Base-by-base conservation (phyloP, 208 protist genomes). In the Acanthamoeba royreba region DNA sequence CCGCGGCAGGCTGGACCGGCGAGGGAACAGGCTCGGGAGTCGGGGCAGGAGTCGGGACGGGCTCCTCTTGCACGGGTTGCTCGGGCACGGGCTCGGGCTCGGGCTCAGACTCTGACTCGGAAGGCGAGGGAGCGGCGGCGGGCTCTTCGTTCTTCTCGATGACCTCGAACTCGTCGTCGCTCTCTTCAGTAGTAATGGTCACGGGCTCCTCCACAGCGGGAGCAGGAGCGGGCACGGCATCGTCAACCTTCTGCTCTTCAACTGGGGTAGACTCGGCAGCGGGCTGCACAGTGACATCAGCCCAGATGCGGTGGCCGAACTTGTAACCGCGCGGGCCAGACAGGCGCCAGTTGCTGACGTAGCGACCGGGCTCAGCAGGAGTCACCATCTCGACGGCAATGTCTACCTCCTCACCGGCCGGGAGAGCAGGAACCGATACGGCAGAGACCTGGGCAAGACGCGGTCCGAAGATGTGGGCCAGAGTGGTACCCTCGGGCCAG, bases 401-500 rank as follows among this genome's bases (percentile, higher is more conserved):
- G 53, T 91, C 85, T n/a, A 25, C 55, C 55, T 91, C 85, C 43
- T 91, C 85, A 19, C 77, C 77, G 31, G 77, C 46, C 7, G 42
- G 7, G 4, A 87, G 47, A 19, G 77, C 46, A 7, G 69, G 40
- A 8, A 92, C 79, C 22, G 85, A 4, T 43, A 61, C 22, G 2
- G 49, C 55, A 3, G 5, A 11, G 69, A 22, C 43, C 3, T 63
- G 4, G 47, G 52, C 17, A 49, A 95, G 40, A 52, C 61, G 61
- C 28, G 79, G 72, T 55, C 94, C 91, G 33, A 58, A 92, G 31
- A 92, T n/a, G 72, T 77, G 66, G 42, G 52, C 33, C 3, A 95
- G 89, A 38, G 35, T 35, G 31, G 83, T 77, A 66, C 66, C 83
- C 47, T 92, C 40, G 46, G 46, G 81, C 94, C 91, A 93, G n/a